Conservation (phyloP, 805 yeast genomes). For the Cyberlindnera americana region DNA sequence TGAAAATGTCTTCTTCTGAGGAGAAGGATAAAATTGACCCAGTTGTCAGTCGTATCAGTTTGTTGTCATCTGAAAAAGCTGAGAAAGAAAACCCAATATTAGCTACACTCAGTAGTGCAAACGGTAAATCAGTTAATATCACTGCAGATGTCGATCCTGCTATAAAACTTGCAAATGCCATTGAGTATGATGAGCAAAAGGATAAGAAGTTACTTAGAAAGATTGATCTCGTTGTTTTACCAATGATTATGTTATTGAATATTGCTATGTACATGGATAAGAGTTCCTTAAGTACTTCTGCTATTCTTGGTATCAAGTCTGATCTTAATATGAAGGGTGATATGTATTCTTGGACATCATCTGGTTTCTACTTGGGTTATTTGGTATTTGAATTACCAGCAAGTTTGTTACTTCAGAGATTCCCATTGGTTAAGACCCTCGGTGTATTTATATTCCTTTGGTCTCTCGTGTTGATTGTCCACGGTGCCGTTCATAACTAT, state of each 20-base stretch:
- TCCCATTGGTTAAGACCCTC: background rate
- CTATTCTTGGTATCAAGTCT: background rate
- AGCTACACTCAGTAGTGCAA: constrained; percentile 1
- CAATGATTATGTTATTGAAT: background rate
- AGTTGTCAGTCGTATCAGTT: background rate
- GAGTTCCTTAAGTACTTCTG: background rate
- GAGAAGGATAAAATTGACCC: too few species aligned
- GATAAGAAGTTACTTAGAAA: constrained; percentile 1
- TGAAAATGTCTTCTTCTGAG: too few species aligned
- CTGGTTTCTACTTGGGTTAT: constrained; percentile 3
- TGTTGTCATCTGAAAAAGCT: background rate
- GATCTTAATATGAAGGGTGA: background rate
- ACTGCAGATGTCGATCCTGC: background rate
- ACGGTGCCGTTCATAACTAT: background rate
- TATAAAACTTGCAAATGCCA: background rate
- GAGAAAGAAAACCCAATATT: background rate
- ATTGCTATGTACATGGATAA: constrained; percentile 1
- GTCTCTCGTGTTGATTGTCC: background rate
- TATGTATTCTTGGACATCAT: constrained; percentile 1
- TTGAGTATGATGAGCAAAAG: background rate
- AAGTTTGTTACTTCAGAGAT: constrained; percentile 1
- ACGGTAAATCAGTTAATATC: background rate
- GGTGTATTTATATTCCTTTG: background rate
- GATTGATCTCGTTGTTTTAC: constrained; percentile 1
- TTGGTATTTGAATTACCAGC: constrained; percentile 2